A percentile compares a stretch with the other conserved stretches of the same genome.
Evolutionary conservation across 164 flowering plant species (phyloP).

Genomic region (Umbellularia californica): DNA sequence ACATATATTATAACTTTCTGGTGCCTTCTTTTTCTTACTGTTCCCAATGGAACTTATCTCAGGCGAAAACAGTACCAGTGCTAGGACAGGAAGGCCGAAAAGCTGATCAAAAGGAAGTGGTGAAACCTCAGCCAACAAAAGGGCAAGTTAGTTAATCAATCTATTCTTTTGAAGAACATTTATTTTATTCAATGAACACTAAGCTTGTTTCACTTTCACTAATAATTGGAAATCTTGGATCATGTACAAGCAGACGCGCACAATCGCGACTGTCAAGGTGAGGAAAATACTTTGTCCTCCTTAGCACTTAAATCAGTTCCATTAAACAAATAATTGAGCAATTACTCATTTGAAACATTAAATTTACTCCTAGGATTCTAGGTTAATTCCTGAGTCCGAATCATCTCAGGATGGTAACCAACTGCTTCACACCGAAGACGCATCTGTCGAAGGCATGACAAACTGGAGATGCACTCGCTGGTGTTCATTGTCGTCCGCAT

Average conservation of each 20-base stretch:
- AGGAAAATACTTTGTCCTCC: background rate
- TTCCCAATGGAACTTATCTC: slow-evolving; percentile 11
- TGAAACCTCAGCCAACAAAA: slow-evolving; percentile 23
- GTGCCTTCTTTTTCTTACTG: background rate
- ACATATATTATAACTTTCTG: too few species aligned
- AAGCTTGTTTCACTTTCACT: background rate
- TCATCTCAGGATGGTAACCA: slow-evolving; percentile 12
- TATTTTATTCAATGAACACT: background rate
- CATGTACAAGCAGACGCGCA: slow-evolving; percentile 11
- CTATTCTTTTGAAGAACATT: background rate
- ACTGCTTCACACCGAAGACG: slow-evolving; percentile 16
- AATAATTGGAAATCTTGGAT: background rate
- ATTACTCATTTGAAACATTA: slow-evolving; percentile 15
- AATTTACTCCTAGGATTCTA: slow-evolving; percentile 25
- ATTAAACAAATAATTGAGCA: background rate
- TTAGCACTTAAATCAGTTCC: background rate
- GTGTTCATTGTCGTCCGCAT: background rate
- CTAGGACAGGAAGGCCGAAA: slow-evolving; percentile 7
- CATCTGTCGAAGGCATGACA: slow-evolving; percentile 23
- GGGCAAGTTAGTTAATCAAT: slow-evolving; percentile 11
- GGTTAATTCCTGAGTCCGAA: slow-evolving; percentile 16
- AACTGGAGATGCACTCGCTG: slow-evolving; percentile 4
- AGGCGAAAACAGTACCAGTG: slow-evolving; percentile 48
- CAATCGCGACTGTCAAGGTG: slow-evolving; percentile 22
- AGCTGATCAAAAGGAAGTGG: slow-evolving; percentile 8